Conservation (phyloP, 2,329 filamentous ascomycete genomes). For the Ilyonectria destructans region DNA sequence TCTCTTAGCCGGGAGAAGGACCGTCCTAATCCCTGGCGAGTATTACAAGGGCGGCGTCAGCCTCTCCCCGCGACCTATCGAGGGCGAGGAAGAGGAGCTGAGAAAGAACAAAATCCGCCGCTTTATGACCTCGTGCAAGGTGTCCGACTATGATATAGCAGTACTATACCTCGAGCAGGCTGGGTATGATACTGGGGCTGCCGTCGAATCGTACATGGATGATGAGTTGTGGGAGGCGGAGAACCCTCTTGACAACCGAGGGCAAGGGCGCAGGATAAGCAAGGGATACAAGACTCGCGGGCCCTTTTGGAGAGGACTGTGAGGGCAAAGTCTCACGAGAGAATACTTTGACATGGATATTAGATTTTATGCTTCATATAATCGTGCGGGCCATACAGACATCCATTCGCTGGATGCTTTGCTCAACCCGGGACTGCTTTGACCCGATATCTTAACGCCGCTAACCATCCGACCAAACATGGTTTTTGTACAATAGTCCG, state of each 20-base stretch:
- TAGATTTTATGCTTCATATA: conserved; percentile 51
- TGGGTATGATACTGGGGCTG: conserved; percentile 76
- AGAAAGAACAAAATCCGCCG: conserved; percentile 80
- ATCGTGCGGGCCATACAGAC: conserved; percentile 43
- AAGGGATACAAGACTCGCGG: conserved; percentile 53
- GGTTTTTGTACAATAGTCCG: conserved; percentile 49
- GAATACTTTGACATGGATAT: conserved; percentile 41
- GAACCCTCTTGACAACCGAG: conserved; percentile 64
- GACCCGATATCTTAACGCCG: conserved; percentile 54
- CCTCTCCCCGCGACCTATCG: conserved; percentile 79
- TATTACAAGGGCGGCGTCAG: conserved; percentile 79
- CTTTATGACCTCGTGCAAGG: conserved; percentile 87
- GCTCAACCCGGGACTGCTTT: conserved; percentile 45
- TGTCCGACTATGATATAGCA: conserved; percentile 83
- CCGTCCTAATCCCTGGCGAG: conserved; percentile 80
- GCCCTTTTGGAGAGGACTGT: conserved; percentile 54
- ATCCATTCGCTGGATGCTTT: conserved; percentile 47
- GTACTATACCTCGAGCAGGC: conserved; percentile 82
- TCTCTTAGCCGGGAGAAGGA: conserved; percentile 78
- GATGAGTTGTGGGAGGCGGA: conserved; percentile 84
- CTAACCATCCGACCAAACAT: conserved; percentile 43
- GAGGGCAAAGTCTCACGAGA: conserved; percentile 28
- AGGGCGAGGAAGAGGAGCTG: conserved; percentile 81
- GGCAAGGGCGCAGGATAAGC: conserved; percentile 45
- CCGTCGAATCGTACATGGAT: conserved; percentile 76